phyloP scores from a whole-genome alignment of 805 yeast species.

The Brettanomyces custersianus region DNA sequence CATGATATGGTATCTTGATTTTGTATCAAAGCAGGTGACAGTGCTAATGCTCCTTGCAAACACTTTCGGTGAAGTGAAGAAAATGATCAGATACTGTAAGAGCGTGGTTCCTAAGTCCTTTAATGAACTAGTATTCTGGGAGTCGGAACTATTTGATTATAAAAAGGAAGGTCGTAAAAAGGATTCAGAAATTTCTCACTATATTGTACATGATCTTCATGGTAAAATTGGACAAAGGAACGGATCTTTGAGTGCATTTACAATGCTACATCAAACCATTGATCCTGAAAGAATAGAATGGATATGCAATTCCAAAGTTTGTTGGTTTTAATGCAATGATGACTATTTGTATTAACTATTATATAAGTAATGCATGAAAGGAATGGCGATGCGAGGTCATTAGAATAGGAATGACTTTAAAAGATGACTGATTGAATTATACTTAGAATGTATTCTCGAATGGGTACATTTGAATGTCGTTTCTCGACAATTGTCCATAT shows the following conservation, averaged over 20 bases:
- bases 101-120: constrained; percentile 4
- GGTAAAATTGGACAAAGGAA: constrained; percentile 9
- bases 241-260: constrained; percentile 14
- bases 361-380: too few species aligned
- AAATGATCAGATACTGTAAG: constrained; percentile 8
- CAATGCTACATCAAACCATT: constrained; percentile 9
- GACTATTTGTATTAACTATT: background rate
- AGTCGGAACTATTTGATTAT: constrained; percentile 15
- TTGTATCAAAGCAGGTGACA: constrained; percentile 5
- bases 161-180: constrained; percentile 1
- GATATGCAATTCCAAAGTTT: constrained; percentile 12
- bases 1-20: constrained; percentile 36
- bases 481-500: too few species aligned
- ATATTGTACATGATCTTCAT: constrained; percentile 5
- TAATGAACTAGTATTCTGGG: constrained; percentile 17
- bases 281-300: constrained; percentile 3
- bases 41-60: constrained; percentile 14
- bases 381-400: too few species aligned
- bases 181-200: constrained; percentile 7
- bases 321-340: constrained; percentile 10
- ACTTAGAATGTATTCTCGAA: too few species aligned
- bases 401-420: too few species aligned
- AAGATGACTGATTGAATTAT: too few species aligned
- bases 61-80: constrained; percentile 6
- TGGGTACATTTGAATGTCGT: too few species aligned